These are phyloP conservation scores for Phytophthora gonapodyides DNA, from an alignment of 352 stramenopile genomes.

Conservation along the genomic window DNA sequence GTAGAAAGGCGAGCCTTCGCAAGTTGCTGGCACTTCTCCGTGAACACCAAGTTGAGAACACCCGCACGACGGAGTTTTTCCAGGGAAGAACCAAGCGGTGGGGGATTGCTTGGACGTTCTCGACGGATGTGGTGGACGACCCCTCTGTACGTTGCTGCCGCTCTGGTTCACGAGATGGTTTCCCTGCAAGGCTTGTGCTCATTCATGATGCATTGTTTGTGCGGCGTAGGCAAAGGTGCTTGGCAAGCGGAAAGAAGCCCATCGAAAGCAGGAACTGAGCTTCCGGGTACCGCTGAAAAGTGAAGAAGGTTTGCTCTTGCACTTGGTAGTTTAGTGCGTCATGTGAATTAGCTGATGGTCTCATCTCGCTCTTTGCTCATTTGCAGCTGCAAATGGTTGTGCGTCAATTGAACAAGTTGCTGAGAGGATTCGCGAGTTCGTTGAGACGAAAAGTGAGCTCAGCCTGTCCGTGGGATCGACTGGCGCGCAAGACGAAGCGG, in stretches of 20 bases:
- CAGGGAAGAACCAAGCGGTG: constrained; percentile 93
- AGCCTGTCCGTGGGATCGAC: constrained; percentile 21
- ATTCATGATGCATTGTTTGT: neutral
- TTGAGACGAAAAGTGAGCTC: constrained; percentile 22
- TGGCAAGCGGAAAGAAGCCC: constrained; percentile 80
- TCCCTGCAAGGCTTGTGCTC: constrained; percentile 1
- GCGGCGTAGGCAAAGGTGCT: constrained; percentile 71
- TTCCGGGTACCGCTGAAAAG: constrained; percentile 50
- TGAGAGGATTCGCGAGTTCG: constrained; percentile 49
- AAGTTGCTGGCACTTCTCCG: constrained; percentile 89
- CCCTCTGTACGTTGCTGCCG: constrained; percentile 40
- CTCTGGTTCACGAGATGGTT: neutral
- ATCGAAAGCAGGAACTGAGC: constrained; percentile 53
- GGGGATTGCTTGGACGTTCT: constrained; percentile 95
- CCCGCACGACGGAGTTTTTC: constrained; percentile 93
- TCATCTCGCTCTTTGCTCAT: constrained; percentile 8
- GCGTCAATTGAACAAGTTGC: constrained; percentile 45
- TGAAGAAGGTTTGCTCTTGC: constrained; percentile 28
- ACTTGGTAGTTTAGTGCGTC: neutral
- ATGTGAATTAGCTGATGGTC: neutral
- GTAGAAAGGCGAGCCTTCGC: constrained; percentile 91
- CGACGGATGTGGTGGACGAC: constrained; percentile 29
- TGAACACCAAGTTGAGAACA: constrained; percentile 63
- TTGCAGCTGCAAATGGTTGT: constrained; percentile 38
- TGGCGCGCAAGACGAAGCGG: constrained; percentile 12